Evolutionary conservation across 176 grass and related monocot species (phyloP).

Genomic region (Zizania latifolia): DNA sequence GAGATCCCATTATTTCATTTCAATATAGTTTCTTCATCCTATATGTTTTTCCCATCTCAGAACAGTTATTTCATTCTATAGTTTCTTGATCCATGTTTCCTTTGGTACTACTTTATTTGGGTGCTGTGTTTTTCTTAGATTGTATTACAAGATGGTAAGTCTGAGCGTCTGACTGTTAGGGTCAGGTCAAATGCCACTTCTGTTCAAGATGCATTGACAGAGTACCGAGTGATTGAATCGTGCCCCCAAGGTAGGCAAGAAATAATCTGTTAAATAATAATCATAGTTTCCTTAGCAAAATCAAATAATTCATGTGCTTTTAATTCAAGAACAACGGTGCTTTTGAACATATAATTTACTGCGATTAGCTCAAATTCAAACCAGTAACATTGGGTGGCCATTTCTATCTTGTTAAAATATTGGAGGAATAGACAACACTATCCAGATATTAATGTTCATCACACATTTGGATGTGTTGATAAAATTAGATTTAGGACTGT

Average conservation of each 20-base stretch:
- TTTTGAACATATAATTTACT: background rate
- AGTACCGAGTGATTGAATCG: conserved; percentile 77
- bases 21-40: background rate
- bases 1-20: background rate
- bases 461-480: background rate
- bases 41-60: background rate
- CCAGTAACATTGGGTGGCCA: background rate
- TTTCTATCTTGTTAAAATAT: background rate
- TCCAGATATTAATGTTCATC: background rate
- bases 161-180: conserved; percentile 68
- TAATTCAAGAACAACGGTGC: background rate
- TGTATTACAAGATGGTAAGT: conserved; percentile 74
- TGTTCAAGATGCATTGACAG: conserved; percentile 84
- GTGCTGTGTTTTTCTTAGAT: conserved; percentile 47
- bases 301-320: background rate
- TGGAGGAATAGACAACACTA: background rate
- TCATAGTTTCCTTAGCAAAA: background rate
- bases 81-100: background rate
- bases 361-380: background rate
- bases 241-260: conserved; percentile 50
- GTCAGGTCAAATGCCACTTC: conserved; percentile 36
- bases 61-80: background rate
- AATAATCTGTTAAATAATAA: background rate
- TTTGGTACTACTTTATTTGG: conserved; percentile 2
- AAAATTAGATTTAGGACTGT: background rate